A percentile compares a stretch with the other conserved stretches of the same genome.
Evolutionary conservation across 192 early-diverging fungal species (phyloP).

Genomic region (Jimgerdemannia lactiflua): DNA sequence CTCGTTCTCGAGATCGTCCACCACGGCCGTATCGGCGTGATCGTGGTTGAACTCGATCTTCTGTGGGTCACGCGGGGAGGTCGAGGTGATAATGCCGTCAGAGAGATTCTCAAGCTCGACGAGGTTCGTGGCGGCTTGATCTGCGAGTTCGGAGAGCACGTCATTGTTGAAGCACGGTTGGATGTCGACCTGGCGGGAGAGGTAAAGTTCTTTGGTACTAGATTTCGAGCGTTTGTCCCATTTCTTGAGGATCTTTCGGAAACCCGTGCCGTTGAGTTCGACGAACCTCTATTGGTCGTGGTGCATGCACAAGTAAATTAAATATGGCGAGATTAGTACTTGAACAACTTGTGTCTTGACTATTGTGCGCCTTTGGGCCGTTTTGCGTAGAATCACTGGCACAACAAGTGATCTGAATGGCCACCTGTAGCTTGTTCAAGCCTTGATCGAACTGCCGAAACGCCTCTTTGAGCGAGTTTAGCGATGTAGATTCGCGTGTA

Average conservation of each 20-base stretch:
- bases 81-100: conserved; percentile 36
- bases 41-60: conserved; percentile 3
- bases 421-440: conserved; percentile 91
- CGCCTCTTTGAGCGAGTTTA: conserved; percentile 82
- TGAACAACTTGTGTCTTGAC: no score
- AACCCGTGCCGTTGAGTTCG: conserved; percentile 94
- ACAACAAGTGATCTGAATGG: not conserved
- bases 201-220: conserved; percentile 96
- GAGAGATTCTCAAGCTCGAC: conserved; percentile 73
- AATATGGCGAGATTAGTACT: not conserved
- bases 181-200: conserved; percentile 95
- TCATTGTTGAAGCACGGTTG: conserved; percentile 98
- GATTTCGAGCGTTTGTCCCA: conserved; percentile 99
- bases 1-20: conserved; percentile 60
- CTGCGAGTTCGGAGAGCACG: conserved; percentile 85
- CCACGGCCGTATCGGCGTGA: conserved; percentile 31
- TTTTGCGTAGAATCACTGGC: not conserved
- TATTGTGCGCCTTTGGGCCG: not conserved
- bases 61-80: conserved; percentile 7
- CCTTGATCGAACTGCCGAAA: conserved; percentile 91
- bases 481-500: conserved; percentile 51
- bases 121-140: conserved; percentile 73
- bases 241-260: conserved; percentile 99
- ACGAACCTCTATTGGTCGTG: conserved; percentile 78
- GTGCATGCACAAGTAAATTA: not conserved